phyloP scores from a whole-genome alignment of 1,284 basidiomycete genomes.

The Ustilago lituana region DNA sequence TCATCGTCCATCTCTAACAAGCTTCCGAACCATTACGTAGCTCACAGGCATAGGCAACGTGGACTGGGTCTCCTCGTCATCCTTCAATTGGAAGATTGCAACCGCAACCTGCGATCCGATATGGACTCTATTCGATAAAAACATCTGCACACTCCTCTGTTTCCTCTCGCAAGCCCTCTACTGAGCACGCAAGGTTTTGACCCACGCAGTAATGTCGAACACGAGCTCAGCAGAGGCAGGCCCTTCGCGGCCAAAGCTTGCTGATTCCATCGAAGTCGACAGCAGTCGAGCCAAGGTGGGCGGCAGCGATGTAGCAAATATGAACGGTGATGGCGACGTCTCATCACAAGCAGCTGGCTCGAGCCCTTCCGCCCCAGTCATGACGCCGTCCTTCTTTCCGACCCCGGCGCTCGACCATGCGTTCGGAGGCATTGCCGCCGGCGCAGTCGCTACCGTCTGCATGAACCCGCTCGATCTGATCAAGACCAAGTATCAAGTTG shows the following conservation, averaged over 20 bases:
- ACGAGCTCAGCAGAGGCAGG: slow-evolving; percentile 18
- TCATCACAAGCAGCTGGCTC: slow-evolving; percentile 16
- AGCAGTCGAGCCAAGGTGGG: slow-evolving; percentile 6
- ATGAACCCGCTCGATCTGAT: slow-evolving; percentile 98
- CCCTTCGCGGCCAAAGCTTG: slow-evolving; percentile 3
- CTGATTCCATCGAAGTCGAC: neutral
- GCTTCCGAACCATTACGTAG: too few species aligned
- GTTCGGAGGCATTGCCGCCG: slow-evolving; percentile 89
- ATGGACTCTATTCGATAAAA: too few species aligned
- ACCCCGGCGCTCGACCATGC: slow-evolving; percentile 79
- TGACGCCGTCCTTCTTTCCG: slow-evolving; percentile 54
- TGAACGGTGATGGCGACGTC: slow-evolving; percentile 12
- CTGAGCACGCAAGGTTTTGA: too few species aligned
- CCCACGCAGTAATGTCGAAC: slow-evolving; percentile 21
- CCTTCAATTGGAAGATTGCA: too few species aligned
- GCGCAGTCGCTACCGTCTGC: slow-evolving; percentile 88
- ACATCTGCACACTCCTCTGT: too few species aligned
- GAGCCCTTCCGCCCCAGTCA: neutral
- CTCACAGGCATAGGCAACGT: too few species aligned
- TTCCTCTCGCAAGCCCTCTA: too few species aligned
- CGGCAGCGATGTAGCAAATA: slow-evolving; percentile 27
- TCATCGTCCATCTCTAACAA: too few species aligned
- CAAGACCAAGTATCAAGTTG: slow-evolving; percentile 90
- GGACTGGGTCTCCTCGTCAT: too few species aligned
- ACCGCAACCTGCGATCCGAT: too few species aligned